These are phyloP conservation scores for Ophiostoma pallidulum DNA, from an alignment of 2,329 filamentous ascomycete genomes.

Conservation along the genomic window DNA sequence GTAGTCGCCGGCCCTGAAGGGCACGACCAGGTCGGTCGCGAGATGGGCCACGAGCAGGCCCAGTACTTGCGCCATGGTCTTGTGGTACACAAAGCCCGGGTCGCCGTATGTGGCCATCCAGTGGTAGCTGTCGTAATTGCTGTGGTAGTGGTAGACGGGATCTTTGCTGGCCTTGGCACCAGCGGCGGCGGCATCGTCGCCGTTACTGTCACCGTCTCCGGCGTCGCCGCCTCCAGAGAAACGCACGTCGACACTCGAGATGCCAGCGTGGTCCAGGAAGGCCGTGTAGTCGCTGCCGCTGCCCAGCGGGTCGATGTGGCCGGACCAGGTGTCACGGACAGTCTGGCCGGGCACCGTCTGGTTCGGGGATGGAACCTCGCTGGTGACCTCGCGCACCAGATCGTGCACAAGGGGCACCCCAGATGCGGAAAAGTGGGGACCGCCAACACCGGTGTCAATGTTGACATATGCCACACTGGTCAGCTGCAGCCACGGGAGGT, in stretches of 20 bases:
- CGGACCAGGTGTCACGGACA: conserved; percentile 57
- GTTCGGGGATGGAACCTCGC: conserved; percentile 59
- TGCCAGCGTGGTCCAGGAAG: conserved; percentile 62
- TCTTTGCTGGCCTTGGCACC: conserved; percentile 19
- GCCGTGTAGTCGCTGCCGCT: conserved; percentile 67
- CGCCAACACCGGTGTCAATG: conserved; percentile 64
- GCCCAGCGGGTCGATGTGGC: conserved; percentile 55
- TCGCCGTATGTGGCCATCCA: conserved; percentile 85
- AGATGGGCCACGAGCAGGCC: conserved; percentile 53
- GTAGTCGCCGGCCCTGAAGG: conserved; percentile 57
- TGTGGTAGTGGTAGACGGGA: conserved; percentile 72
- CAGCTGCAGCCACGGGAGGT: conserved; percentile 66
- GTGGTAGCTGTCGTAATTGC: conserved; percentile 76
- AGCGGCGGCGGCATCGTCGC: neutral
- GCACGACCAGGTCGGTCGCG: conserved; percentile 51
- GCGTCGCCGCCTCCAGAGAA: conserved; percentile 35
- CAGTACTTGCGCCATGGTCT: conserved; percentile 56
- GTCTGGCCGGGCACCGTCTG: conserved; percentile 63
- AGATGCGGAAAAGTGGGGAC: conserved; percentile 51
- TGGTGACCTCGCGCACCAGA: conserved; percentile 57
- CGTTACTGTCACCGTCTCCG: no score
- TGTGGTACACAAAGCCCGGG: conserved; percentile 55
- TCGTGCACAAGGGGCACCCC: conserved; percentile 70
- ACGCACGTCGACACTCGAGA: conserved; percentile 55
- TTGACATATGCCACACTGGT: conserved; percentile 77